phyloP scores from a whole-genome alignment of 1,284 basidiomycete species.

The Cryptococcus floricola region DNA sequence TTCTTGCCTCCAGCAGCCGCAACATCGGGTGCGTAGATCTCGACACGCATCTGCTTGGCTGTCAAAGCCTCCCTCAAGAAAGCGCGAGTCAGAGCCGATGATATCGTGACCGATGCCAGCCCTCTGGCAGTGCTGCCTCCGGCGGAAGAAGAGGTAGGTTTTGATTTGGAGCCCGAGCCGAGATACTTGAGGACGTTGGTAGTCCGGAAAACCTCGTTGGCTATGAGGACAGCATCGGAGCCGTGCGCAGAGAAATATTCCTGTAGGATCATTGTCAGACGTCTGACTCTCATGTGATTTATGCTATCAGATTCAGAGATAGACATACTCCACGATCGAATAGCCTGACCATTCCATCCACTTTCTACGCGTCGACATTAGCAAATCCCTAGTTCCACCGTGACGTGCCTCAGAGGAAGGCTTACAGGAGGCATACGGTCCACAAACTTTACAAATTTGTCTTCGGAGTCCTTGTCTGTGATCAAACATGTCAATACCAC shows the following conservation, averaged over 20 bases:
- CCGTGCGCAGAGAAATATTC: slow-evolving; percentile 89
- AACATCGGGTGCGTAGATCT: slow-evolving; percentile 78
- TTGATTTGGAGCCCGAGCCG: slow-evolving; percentile 57
- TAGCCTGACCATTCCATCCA: slow-evolving; percentile 65
- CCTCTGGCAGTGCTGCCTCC: slow-evolving; percentile 38
- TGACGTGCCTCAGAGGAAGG: neutral
- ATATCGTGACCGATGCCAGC: slow-evolving; percentile 75
- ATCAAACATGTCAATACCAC: neutral
- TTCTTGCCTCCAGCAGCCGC: slow-evolving; percentile 59
- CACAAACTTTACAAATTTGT: slow-evolving; percentile 73
- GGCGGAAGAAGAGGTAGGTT: slow-evolving; percentile 17
- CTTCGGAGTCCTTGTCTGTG: slow-evolving; percentile 60
- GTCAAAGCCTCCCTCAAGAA: slow-evolving; percentile 90
- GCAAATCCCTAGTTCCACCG: neutral
- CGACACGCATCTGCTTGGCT: slow-evolving; percentile 82
- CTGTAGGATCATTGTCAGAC: slow-evolving; percentile 32
- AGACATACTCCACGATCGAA: slow-evolving; percentile 62
- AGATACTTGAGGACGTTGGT: slow-evolving; percentile 65
- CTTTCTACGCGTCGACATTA: slow-evolving; percentile 31
- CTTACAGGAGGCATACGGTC: slow-evolving; percentile 56
- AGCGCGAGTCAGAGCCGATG: slow-evolving; percentile 72
- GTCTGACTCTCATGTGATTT: neutral
- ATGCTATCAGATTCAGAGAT: neutral
- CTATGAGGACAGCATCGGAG: slow-evolving; percentile 80
- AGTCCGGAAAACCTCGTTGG: slow-evolving; percentile 66